phyloP scores from a whole-genome alignment of 352 stramenopile genomes.

The Phytophthora syringae region DNA sequence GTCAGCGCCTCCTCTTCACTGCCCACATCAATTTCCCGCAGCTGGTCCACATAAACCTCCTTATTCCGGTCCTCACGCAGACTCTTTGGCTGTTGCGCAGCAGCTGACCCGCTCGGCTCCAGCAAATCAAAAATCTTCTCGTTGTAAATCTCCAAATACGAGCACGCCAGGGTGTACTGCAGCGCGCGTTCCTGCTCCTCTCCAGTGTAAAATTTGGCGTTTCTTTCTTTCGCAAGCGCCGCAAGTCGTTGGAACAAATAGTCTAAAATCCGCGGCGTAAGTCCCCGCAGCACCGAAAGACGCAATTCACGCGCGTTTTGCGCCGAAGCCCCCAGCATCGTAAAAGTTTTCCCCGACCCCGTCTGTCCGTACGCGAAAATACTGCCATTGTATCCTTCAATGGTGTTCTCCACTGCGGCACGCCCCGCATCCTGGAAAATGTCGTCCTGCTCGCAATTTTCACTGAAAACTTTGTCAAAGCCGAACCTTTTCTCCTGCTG shows the following conservation, averaged over 20 bases:
- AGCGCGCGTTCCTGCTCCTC: slow-evolving; percentile 42
- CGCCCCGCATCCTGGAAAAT: slow-evolving; percentile 82
- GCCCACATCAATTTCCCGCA: slow-evolving; percentile 71
- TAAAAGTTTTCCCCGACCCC: slow-evolving; percentile 90
- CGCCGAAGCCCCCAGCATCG: slow-evolving; percentile 71
- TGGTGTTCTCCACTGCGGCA: slow-evolving; percentile 80
- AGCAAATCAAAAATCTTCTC: slow-evolving; percentile 91
- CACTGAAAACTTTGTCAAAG: slow-evolving; percentile 85
- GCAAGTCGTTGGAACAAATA: slow-evolving; percentile 76
- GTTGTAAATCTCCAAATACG: slow-evolving; percentile 93
- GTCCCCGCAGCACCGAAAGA: slow-evolving; percentile 58
- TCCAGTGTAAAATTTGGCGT: slow-evolving; percentile 36
- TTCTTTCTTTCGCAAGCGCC: slow-evolving; percentile 52
- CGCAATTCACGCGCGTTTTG: slow-evolving; percentile 52
- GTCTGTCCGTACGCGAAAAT: slow-evolving; percentile 93
- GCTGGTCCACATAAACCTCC: slow-evolving; percentile 81
- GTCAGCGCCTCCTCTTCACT: slow-evolving; percentile 73
- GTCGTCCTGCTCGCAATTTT: slow-evolving; percentile 75
- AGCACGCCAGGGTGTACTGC: slow-evolving; percentile 76
- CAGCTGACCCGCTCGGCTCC: slow-evolving; percentile 55
- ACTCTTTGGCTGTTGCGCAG: slow-evolving; percentile 61
- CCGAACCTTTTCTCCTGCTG: slow-evolving; percentile 84
- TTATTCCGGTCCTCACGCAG: slow-evolving; percentile 82
- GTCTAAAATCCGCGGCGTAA: slow-evolving; percentile 87
- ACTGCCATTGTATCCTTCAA: slow-evolving; percentile 89